A percentile compares a stretch with the other conserved stretches of the same genome.
Conservation (phyloP, 2,329 filamentous ascomycete species). For the Ambrosiella cleistominuta region DNA sequence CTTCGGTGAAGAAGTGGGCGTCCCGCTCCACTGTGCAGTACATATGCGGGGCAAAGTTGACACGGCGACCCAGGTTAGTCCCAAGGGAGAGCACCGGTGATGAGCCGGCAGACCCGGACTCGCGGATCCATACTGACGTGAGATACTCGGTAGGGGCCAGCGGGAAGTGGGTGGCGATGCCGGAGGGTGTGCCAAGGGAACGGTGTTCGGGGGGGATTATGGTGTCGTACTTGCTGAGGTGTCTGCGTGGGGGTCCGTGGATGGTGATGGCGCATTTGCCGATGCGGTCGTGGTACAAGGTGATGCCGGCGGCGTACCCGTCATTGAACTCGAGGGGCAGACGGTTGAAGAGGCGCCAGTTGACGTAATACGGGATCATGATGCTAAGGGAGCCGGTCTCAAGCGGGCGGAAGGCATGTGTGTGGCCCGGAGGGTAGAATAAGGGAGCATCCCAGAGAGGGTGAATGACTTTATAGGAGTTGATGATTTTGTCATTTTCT, state of each 20-base stretch:
- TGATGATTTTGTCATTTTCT: constrained; percentile 6
- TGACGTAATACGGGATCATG: constrained; percentile 12
- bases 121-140: constrained; percentile 6
- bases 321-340: constrained; percentile 6
- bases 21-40: constrained; percentile 8
- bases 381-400: constrained; percentile 7
- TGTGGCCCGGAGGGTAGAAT: constrained; percentile 6
- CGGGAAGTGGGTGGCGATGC: constrained; percentile 11
- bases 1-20: constrained; percentile 11
- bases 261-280: constrained; percentile 11
- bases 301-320: constrained; percentile 10
- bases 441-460: constrained; percentile 8
- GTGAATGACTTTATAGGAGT: constrained; percentile 9
- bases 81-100: constrained; percentile 7
- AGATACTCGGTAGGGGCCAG: constrained; percentile 1
- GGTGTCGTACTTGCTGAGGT: not conserved
- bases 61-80: constrained; percentile 2
- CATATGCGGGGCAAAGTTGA: constrained; percentile 11
- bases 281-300: constrained; percentile 7
- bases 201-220: not conserved
- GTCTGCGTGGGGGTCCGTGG: constrained; percentile 2
- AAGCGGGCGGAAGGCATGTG: constrained; percentile 8
- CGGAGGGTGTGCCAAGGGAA: constrained; percentile 1
- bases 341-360: constrained; percentile 10
- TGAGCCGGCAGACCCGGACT: constrained; percentile 7